Evolutionary conservation across 129 eudicot genomes (phyloP).

Genomic region (Erigeron canadensis): DNA sequence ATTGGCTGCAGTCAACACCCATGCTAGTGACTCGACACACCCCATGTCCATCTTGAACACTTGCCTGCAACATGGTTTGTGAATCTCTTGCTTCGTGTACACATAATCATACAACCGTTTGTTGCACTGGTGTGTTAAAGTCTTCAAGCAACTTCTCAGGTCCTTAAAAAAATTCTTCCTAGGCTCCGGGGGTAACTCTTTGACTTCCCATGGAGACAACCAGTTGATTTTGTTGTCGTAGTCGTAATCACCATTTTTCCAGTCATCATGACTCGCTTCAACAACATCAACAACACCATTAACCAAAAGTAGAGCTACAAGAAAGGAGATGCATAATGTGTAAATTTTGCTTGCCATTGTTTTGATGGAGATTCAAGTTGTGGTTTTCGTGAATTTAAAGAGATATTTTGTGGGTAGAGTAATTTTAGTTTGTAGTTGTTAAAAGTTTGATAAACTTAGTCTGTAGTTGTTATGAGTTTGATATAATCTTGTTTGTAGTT

Average conservation of each 20-base stretch:
- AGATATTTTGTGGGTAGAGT: slow-evolving; percentile 15
- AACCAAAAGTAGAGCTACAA: slow-evolving; percentile 22
- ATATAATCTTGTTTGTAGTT: not conserved
- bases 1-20: slow-evolving; percentile 16
- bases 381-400: not conserved
- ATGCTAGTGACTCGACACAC: slow-evolving; percentile 29
- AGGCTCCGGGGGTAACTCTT: slow-evolving; percentile 26
- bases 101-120: slow-evolving; percentile 17
- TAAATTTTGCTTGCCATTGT: slow-evolving; percentile 13
- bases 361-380: slow-evolving; percentile 19
- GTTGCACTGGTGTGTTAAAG: slow-evolving; percentile 29
- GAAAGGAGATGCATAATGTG: slow-evolving; percentile 14
- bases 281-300: not conserved
- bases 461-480: slow-evolving; percentile 15
- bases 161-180: slow-evolving; percentile 20
- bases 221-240: not conserved
- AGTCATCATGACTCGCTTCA: not conserved
- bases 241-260: slow-evolving; percentile 13
- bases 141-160: slow-evolving; percentile 25
- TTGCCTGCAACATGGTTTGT: slow-evolving; percentile 26
- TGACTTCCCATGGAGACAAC: slow-evolving; percentile 32
- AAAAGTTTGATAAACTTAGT: not conserved
- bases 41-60: slow-evolving; percentile 23
- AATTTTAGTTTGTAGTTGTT: slow-evolving; percentile 13
- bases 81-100: slow-evolving; percentile 11